Base-by-base conservation (phyloP, 768 basidiomycete genomes). In the Holtermannia corniformis region DNA sequence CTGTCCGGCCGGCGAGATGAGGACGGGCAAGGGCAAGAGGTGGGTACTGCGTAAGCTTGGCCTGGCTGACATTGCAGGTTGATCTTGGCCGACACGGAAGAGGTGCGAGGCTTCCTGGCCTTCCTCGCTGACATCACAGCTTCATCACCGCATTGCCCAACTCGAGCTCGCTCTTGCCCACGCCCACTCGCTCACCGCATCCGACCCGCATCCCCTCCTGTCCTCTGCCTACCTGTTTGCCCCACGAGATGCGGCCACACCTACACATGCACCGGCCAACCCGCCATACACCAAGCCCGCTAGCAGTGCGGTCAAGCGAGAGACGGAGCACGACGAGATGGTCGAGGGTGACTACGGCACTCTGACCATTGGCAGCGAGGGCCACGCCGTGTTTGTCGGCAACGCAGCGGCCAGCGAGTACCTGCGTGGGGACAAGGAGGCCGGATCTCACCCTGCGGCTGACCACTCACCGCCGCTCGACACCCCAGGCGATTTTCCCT, bases 131-230 rank as follows among this genome's bases (percentile, higher is more conserved):
- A n/a, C 26, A 16, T 21, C 2, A 3, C 49, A 66, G 62, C 59
- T 71, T 3, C 69, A 71, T 44, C 54, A 56, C 26, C 65, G 69
- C 2, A 68, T 71, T 47, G 54, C 59, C 14, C 50, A 60, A 4
- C 60, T 71, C n/a, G 69, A 71, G 47, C 58, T 64, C 24, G 69
- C 69, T 13, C 61, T 71, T 4, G 67, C 67, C 26, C 51, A 65
- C 27, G 44, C 67, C 0, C 69, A 71, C 44, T 52, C 59, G 7
- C 58, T 58, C 41, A 47, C 43, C 5, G 43, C 51, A 7, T 46
- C 54, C 5, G 49, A 50, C 5, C 60, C 69, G 19, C 69, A 71
- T 51, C 64, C 62, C 2, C 59, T 71, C 21, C 59, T 71, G 1
- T 52, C 59, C n/a, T 57, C 55, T 14, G 54, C 68, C 10, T 67